A percentile compares a stretch with the other conserved stretches of the same genome.
Evolutionary conservation across 2,329 filamentous ascomycete species (phyloP).

Genomic region (Stachybotrys elegans): DNA sequence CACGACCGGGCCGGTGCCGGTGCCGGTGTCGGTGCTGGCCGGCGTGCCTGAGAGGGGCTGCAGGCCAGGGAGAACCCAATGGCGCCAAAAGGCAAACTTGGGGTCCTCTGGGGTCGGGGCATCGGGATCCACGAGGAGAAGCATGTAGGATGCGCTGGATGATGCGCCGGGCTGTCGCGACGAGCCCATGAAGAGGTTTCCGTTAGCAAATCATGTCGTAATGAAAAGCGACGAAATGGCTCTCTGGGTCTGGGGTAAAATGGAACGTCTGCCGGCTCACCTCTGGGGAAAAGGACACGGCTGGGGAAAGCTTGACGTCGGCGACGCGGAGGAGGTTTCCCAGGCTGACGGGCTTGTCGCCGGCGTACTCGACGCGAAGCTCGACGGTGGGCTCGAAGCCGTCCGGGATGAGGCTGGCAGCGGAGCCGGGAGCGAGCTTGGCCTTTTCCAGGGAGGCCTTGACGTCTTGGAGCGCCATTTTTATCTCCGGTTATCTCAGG

Average conservation of each 20-base stretch:
- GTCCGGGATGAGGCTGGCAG: slow-evolving; percentile 32
- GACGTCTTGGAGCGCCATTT: slow-evolving; percentile 14
- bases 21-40: too few species aligned
- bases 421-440: slow-evolving; percentile 34
- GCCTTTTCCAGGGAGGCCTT: slow-evolving; percentile 29
- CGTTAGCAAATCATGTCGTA: not conserved
- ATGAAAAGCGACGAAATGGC: not conserved
- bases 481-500: too few species aligned
- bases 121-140: slow-evolving; percentile 49
- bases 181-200: too few species aligned
- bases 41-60: slow-evolving; percentile 20
- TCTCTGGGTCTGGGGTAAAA: too few species aligned
- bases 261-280: too few species aligned
- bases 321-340: slow-evolving; percentile 35
- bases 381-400: slow-evolving; percentile 36
- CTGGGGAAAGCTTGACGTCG: slow-evolving; percentile 31
- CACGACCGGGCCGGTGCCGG: too few species aligned
- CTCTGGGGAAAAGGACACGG: slow-evolving; percentile 29
- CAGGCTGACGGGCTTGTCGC: slow-evolving; percentile 24
- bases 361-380: slow-evolving; percentile 30
- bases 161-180: slow-evolving; percentile 16
- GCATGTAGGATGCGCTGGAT: slow-evolving; percentile 31
- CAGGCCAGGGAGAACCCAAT: slow-evolving; percentile 43
- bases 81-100: slow-evolving; percentile 50
- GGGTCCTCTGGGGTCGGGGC: slow-evolving; percentile 50